Conservation (phyloP, 345 rosid genomes). For the Arabis hirsuta region DNA sequence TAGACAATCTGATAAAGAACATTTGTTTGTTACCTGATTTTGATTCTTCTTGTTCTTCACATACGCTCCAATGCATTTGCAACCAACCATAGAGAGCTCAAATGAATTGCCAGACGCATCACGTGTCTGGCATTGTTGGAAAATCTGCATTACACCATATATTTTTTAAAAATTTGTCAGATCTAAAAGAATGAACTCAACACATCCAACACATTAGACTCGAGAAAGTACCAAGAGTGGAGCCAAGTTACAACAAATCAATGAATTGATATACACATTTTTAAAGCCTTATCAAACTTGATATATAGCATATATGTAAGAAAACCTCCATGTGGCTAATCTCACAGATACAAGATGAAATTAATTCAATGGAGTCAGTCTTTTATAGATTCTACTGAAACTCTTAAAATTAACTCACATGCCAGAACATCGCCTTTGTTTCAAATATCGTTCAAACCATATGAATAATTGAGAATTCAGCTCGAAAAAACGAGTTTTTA, state of each 20-base stretch:
- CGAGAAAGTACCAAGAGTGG: not conserved
- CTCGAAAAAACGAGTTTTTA: not conserved
- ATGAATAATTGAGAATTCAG: not conserved
- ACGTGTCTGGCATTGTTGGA: constrained; percentile 61
- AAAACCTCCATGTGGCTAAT: constrained; percentile 5
- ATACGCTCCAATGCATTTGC: constrained; percentile 96
- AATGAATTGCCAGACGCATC: constrained; percentile 66
- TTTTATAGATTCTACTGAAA: not conserved
- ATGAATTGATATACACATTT: not conserved
- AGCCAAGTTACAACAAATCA: not conserved
- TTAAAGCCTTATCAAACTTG: constrained; percentile 6
- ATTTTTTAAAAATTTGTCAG: not conserved
- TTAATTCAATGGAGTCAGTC: too few species aligned
- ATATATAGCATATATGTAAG: not conserved
- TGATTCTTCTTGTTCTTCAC: constrained; percentile 91
- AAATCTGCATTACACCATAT: constrained; percentile 54
- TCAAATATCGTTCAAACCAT: not conserved
- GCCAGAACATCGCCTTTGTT: not conserved
- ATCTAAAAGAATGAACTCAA: not conserved
- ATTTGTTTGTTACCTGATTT: constrained; percentile 64
- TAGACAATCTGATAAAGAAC: constrained; percentile 2
- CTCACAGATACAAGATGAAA: not conserved
- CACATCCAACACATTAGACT: constrained; percentile 16
- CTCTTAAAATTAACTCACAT: not conserved
- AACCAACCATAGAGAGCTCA: constrained; percentile 76